Evolutionary conservation across 306 rosid species (phyloP), one percentile per base, ranked within the genome.

Genomic region (Prunus dulcis): DNA sequence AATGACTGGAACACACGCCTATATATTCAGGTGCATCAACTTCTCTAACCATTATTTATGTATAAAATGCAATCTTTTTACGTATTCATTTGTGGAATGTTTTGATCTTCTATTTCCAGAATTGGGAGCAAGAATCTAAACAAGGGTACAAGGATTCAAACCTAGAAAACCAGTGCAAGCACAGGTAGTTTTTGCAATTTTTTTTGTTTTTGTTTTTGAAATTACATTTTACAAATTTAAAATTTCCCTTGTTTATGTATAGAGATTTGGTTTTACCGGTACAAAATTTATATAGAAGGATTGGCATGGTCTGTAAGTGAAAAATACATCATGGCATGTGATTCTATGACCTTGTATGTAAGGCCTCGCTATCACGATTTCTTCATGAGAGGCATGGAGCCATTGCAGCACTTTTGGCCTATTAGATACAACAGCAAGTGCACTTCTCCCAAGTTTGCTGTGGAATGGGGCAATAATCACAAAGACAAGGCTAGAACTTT

Each of bases 301-400:
- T 80, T 81, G 81, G 93, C 84, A 2, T 93, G 98, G 96, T 93
- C 96, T 0, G 93, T 91, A 6, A 93, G 96, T 75, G 93, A 89
- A 76, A 93, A 93, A 66, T 87, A 91, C 79, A 93, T 89, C 34
- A 50, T 91, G 61, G 91, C 98, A 0, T 93, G 98, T 52, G 88
- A 93, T 67, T 86, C 98, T 0, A 83, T 82, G 75, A 75, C 91
- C 7, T 58, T 93, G 27, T 61, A 87, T 0, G 85, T 88, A 25
- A 91, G 67, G 75, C 84, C 98, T 71, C 87, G 71, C 8, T 91
- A 20, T 64, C 60, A 86, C 28, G 95, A 93, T 69, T 93, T 89
- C 85, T 93, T 84, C 90, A 79, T 73, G 12, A 85, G 96, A 78
- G 89, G 88, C 47, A 71, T 93, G 79, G 69, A 79, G 46, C 96